Evolutionary conservation across 2,329 filamentous ascomycete species (phyloP), one percentile per base, ranked within the genome.

Genomic region (Cryphonectria carpinicola): DNA sequence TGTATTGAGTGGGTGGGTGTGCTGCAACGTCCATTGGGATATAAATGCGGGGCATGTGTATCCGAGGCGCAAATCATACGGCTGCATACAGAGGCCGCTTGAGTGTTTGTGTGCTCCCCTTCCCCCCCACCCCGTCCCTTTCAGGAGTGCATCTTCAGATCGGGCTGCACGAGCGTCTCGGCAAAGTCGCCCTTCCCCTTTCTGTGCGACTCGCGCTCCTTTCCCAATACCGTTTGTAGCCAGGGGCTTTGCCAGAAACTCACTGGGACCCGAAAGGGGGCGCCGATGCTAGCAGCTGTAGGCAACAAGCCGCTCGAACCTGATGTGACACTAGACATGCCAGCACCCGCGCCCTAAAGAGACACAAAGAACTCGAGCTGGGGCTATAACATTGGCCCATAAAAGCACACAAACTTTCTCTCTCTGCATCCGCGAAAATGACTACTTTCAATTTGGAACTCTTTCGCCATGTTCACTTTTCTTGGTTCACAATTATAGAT

Each of bases 1-100:
- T 14, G 37, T 2, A 32, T 6, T 19, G 37, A 8, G 17, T 22
- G 37, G 61, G 65, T 66, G 66, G 43, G 69, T 68, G 69, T 69
- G 69, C 67, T 69, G 58, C 52, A 61, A 32, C 65, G 56, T 39
- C 56, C 49, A 52, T 32, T 61, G 8, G 10, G 17, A 52, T 8
- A n/a, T 61, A 43, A 68, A 46, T 70, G 66, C 63, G 62, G 66
- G 68, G 54, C 70, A 70, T 54, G 62, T 60, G 39, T 43, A 64
- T 39, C 39, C 25, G 39, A 22, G 60, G n/a, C 17, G 37, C 32
- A 62, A 17, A 46, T 25, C n/a, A n/a, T 46, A 28, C n/a, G n/a
- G 10, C 37, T 32, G 17, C 11, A 14, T 22, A 64, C n/a, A 14
- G 41, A 25, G 39, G 37, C 13, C 25, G 39, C 32, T 62, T 62